Evolutionary conservation across 179 eudicot species (phyloP), one percentile per base, ranked within the genome.

Genomic region (Silene coronaria): DNA sequence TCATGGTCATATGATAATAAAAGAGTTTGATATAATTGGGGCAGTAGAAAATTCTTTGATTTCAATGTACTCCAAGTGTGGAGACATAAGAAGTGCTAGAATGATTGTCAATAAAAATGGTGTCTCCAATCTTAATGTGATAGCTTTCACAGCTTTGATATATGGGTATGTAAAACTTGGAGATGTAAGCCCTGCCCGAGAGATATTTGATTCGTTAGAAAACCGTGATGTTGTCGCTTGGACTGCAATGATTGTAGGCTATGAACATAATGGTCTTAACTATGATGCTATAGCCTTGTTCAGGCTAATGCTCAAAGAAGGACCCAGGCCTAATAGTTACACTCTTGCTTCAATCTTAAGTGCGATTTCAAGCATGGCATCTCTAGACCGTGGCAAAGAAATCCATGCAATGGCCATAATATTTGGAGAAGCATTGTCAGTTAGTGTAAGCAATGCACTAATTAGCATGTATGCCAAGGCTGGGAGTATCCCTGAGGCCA

Each of bases 161-260:
- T 82, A 81, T 75, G 89, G 89, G 51, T 85, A 86, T 79, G 80
- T 86, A 71, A 86, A 86, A 73, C 85, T 83, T 38, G 89, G 91
- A 10, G 83, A 86, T 73, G 48, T 86, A 55, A 73, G 32, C 28
- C 84, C 88, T 3, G 91, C 91, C 14, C 82, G 88, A 76, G 73
- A 76, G 57, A 80, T 86, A 53, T 88, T 88, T 85, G 85, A 88
- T 77, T 77, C 83, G 3, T 58, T 88, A 76, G 76, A 75, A 63
- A 55, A 77, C 67, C 79, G 80, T 58, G 89, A 88, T 76, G 87
- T 88, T 59, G 77, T 88, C 58, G 75, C 86, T 34, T 88, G 89
- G 87, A 88, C 88, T 0, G 87, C 91, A 53, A 85, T 88, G 89
- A 85, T 88, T 48, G 89, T 83, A 55, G 91, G 91, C 24, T 86